Evolutionary conservation across 2,329 filamentous ascomycete genomes (phyloP), one percentile per base, ranked within the genome.

Genomic region (Dactylellina drechsleri): DNA sequence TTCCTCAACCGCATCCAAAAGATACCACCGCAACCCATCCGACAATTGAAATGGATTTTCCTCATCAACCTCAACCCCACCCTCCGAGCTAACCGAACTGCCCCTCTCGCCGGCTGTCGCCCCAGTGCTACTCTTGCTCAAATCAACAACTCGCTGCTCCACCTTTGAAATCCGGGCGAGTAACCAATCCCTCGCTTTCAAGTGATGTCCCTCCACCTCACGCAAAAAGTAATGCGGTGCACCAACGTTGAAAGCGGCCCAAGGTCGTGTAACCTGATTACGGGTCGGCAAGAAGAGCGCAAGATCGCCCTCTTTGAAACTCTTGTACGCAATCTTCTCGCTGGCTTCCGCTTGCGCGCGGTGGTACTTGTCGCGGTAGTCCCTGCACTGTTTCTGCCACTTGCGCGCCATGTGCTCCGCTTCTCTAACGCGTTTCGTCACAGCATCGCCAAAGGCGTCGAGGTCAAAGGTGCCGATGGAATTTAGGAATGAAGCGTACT

Each of bases 201-300:
- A 85, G 75, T 92, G 90, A 82, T 99, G 96, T 0, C 86, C 87
- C 79, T 98, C 94, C 81, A 96, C 91, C 82, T 99, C 95, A 41
- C 93, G 91, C 1, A 99, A 86, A 83, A 99, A 99, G 83, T 95
- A 98, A 81, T 99, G 95, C 7, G 95, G 95, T 74, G 94, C 96
- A 0, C 93, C 94, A 36, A 99, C 92, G 79, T 99, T 99, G 86
- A 99, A 99, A 0, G 95, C 95, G 4, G 95, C 95, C 95, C 95
- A 99, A 0, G 95, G 94, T 15, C 94, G 91, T 3, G 93, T 95
- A 43, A 91, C 92, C 82, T 98, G 93, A 81, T 97, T 98, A 41
- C 94, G 87, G 0, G 95, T 99, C 0, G 95, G 95, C 47, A 99
- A 84, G 84, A 99, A 99, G 1, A 99, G 83, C 12, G 94, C 95